These are phyloP conservation scores for Microstegium vimineum DNA, from an alignment of 176 grass and related monocot species.

Conservation along the genomic window DNA sequence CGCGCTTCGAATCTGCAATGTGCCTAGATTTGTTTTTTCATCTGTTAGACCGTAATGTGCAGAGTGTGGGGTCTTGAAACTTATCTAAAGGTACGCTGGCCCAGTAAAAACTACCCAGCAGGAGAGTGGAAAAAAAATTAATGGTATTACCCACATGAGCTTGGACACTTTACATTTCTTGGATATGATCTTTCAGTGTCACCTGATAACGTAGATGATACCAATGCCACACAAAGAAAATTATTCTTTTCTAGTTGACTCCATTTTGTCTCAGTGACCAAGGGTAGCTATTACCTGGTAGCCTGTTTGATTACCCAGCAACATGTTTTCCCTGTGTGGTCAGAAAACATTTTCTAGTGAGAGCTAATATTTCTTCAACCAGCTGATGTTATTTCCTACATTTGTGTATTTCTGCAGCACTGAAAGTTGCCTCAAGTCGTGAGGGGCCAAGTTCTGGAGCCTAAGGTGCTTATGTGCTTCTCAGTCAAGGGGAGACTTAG, in stretches of 20 bases:
- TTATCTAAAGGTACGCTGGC: neutral
- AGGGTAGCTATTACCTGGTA: neutral
- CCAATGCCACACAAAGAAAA: neutral
- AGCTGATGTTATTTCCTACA: neutral
- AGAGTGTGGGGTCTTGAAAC: neutral
- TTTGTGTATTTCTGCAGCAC: neutral
- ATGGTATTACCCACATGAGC: neutral
- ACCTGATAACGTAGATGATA: neutral
- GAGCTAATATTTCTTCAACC: neutral
- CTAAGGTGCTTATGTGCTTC: neutral
- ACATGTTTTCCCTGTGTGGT: neutral
- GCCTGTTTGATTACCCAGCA: too few species aligned
- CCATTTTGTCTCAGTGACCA: neutral
- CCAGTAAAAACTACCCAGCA: neutral
- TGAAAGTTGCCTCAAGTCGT: neutral
- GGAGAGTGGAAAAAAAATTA: neutral
- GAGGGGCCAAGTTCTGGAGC: neutral
- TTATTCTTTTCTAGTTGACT: neutral
- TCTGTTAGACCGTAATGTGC: neutral
- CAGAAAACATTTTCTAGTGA: neutral
- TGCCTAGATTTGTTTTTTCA: neutral
- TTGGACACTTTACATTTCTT: neutral
- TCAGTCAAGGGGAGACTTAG: neutral
- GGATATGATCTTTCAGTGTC: neutral
- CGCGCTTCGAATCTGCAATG: neutral